Evolutionary conservation across 164 flowering plant species (phyloP).

Genomic region (Magnolia changhungtana): DNA sequence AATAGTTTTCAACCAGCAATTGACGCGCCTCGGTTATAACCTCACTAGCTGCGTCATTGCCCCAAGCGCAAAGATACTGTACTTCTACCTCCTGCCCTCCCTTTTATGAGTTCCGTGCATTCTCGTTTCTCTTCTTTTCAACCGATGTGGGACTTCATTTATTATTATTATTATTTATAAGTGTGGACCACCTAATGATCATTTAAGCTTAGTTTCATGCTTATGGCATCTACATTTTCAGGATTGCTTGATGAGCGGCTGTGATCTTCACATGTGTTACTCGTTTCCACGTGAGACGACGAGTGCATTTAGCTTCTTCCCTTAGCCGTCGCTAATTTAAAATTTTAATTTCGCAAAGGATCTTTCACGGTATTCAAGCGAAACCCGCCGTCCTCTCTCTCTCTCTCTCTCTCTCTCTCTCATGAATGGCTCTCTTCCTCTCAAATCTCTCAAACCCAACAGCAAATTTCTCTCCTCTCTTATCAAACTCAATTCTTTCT

Average conservation of each 20-base stretch:
- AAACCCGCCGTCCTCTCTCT: background rate
- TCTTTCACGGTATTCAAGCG: background rate
- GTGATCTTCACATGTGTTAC: no score
- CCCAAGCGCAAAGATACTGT: conserved; percentile 20
- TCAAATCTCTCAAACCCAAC: conserved; percentile 20
- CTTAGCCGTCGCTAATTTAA: background rate
- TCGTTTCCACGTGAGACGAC: no score
- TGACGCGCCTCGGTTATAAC: conserved; percentile 24
- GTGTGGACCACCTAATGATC: background rate
- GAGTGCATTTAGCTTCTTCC: no score
- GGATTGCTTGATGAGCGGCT: background rate
- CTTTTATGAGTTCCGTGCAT: background rate
- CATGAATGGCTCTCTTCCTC: conserved; percentile 17
- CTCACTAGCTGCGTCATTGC: conserved; percentile 29
- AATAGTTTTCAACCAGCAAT: conserved; percentile 28
- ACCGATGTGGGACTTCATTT: conserved; percentile 7
- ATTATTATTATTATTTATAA: background rate
- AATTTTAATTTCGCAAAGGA: background rate
- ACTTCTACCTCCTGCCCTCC: fast-evolving
- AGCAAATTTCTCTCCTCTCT: background rate
- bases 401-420: background rate
- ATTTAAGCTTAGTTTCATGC: background rate
- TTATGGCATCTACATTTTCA: background rate
- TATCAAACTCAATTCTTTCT: background rate
- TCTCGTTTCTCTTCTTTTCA: background rate